These are phyloP conservation scores for Metschnikowia noctiluminum DNA, from an alignment of 805 yeast species.

Conservation along the genomic window DNA sequence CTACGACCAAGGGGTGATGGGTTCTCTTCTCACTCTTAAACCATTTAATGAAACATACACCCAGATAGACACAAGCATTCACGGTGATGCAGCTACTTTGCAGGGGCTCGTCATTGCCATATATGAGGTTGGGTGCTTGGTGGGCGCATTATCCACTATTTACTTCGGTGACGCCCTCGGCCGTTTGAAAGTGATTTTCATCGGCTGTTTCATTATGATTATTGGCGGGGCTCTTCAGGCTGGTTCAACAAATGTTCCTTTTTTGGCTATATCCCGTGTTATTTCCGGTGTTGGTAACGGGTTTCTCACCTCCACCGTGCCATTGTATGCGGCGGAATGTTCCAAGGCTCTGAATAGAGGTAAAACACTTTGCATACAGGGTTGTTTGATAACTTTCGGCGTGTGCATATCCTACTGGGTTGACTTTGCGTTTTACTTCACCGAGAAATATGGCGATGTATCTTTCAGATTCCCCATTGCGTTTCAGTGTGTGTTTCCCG, in stretches of 20 bases:
- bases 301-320: constrained; percentile 34
- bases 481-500: constrained; percentile 26
- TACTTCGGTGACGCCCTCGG: constrained; percentile 23
- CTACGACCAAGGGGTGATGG: constrained; percentile 43
- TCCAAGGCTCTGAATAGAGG: constrained; percentile 35
- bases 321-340: constrained; percentile 36
- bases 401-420: constrained; percentile 35
- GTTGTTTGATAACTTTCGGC: constrained; percentile 25
- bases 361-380: constrained; percentile 28
- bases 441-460: constrained; percentile 19
- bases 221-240: constrained; percentile 25
- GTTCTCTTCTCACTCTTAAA: constrained; percentile 21
- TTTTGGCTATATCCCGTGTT: constrained; percentile 32
- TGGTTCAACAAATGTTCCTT: constrained; percentile 20
- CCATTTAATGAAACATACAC: constrained; percentile 19
- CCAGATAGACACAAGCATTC: constrained; percentile 15
- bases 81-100: constrained; percentile 15
- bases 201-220: constrained; percentile 20
- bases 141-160: constrained; percentile 20
- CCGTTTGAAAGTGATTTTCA: constrained; percentile 20
- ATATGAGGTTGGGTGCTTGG: constrained; percentile 23
- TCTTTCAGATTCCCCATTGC: constrained; percentile 37
- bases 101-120: constrained; percentile 24
- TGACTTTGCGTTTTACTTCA: constrained; percentile 33
- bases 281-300: constrained; percentile 36